These are phyloP conservation scores for Reticulascus tulasneorum DNA, from an alignment of 2,329 filamentous ascomycete species.

Conservation along the genomic window DNA sequence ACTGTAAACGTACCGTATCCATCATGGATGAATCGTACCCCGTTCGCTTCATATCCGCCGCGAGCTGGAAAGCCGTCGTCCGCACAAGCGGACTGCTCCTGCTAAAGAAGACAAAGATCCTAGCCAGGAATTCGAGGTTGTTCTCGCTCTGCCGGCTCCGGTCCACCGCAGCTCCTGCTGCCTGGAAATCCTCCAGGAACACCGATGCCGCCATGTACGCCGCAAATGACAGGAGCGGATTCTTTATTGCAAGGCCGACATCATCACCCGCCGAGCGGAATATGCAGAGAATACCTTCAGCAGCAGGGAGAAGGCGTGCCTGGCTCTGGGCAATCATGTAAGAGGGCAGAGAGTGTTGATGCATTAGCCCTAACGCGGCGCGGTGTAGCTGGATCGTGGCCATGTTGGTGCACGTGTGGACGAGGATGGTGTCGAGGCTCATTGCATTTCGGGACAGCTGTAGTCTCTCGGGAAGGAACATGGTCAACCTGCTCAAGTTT, in stretches of 20 bases:
- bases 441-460: constrained; percentile 60
- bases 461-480: constrained; percentile 56
- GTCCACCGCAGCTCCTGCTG: constrained; percentile 45
- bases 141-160: constrained; percentile 33
- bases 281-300: constrained; percentile 62
- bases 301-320: constrained; percentile 63
- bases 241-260: constrained; percentile 45
- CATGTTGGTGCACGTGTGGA: no score
- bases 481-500: constrained; percentile 55
- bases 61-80: constrained; percentile 66
- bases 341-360: constrained; percentile 41
- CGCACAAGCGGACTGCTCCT: constrained; percentile 62
- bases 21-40: constrained; percentile 19
- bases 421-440: constrained; percentile 60
- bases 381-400: constrained; percentile 67
- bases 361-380: constrained; percentile 65
- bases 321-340: constrained; percentile 58
- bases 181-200: constrained; percentile 66
- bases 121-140: constrained; percentile 62
- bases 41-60: constrained; percentile 55
- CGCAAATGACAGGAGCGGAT: constrained; percentile 67
- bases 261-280: constrained; percentile 59
- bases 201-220: constrained; percentile 68
- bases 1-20: constrained; percentile 20
- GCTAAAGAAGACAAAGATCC: constrained; percentile 63